Evolutionary conservation across 192 early-diverging fungal genomes (phyloP).

Genomic region (Podochytrium sp.): DNA sequence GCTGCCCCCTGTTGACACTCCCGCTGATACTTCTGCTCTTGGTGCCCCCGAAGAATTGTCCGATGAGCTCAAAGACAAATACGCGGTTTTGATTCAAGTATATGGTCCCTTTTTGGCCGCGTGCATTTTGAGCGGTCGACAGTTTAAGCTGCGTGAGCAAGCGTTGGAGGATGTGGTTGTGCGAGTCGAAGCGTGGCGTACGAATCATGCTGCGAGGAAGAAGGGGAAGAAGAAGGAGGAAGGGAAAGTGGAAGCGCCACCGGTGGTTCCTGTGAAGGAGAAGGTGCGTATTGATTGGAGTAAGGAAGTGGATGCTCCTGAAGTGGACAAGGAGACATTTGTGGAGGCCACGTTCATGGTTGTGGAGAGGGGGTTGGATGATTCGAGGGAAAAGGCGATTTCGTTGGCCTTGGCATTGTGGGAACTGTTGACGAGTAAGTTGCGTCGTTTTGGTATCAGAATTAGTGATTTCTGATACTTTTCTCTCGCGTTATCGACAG

Average conservation of each 20-base stretch:
- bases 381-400: conserved; percentile 59
- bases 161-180: conserved; percentile 56
- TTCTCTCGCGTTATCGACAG: conserved; percentile 27
- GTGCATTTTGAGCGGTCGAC: conserved; percentile 49
- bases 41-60: conserved; percentile 42
- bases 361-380: conserved; percentile 52
- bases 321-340: conserved; percentile 47
- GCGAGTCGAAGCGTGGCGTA: conserved; percentile 36
- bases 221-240: conserved; percentile 15
- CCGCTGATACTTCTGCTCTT: not conserved
- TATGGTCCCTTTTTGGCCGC: conserved; percentile 51
- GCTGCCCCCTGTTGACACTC: not conserved
- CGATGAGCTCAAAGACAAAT: conserved; percentile 28
- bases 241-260: not conserved
- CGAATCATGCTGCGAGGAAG: not conserved
- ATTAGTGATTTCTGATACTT: not conserved
- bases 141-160: conserved; percentile 56
- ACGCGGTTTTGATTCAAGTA: conserved; percentile 47
- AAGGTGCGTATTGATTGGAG: conserved; percentile 23
- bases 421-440: conserved; percentile 52
- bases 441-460: too few species aligned
- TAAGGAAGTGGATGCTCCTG: conserved; percentile 30
- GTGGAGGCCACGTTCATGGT: conserved; percentile 55
- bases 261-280: not conserved
- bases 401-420: conserved; percentile 51